A percentile compares a stretch with the other conserved stretches of the same genome.
phyloP scores from a whole-genome alignment of 768 basidiomycete genomes.

The Suillus placidus region DNA sequence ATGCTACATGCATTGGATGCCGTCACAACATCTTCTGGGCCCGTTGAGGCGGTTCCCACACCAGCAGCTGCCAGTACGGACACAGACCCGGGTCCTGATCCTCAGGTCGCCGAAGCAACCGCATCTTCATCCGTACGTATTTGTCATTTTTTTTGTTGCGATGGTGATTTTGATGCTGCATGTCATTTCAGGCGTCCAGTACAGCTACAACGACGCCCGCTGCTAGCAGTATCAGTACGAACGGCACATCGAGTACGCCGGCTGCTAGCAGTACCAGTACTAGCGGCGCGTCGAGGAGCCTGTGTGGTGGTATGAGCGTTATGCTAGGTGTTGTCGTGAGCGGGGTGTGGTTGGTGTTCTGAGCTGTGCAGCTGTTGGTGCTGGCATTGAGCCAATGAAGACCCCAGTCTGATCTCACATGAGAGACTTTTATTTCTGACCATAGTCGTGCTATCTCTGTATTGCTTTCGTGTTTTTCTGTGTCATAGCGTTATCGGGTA shows the following conservation, averaged over 20 bases:
- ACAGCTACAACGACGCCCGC: background rate
- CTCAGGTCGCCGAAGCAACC: background rate
- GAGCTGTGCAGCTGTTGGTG: background rate
- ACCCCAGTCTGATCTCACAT: background rate
- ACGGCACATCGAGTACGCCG: slow-evolving; percentile 14
- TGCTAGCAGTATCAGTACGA: slow-evolving; percentile 8
- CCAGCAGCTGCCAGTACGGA: background rate
- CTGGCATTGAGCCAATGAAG: background rate
- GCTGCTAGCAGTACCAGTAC: slow-evolving; percentile 7
- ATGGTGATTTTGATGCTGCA: background rate
- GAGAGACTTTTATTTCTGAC: background rate
- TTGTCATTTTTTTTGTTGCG: no score
- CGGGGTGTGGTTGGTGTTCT: slow-evolving; percentile 1
- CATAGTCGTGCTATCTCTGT: background rate
- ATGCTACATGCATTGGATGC: slow-evolving; percentile 17
- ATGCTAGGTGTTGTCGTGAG: slow-evolving; percentile 9
- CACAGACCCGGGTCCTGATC: background rate
- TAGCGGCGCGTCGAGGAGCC: slow-evolving; percentile 18
- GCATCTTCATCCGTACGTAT: background rate
- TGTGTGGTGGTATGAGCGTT: slow-evolving; percentile 11
- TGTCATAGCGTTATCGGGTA: background rate
- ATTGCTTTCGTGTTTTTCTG: background rate
- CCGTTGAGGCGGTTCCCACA: background rate
- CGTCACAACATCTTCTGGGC: background rate
- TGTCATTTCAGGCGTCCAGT: background rate